A percentile compares a stretch with the other conserved stretches of the same genome.
Evolutionary conservation across 495 filamentous ascomycete genomes (phyloP).

Genomic region (Geopyxis carbonaria): DNA sequence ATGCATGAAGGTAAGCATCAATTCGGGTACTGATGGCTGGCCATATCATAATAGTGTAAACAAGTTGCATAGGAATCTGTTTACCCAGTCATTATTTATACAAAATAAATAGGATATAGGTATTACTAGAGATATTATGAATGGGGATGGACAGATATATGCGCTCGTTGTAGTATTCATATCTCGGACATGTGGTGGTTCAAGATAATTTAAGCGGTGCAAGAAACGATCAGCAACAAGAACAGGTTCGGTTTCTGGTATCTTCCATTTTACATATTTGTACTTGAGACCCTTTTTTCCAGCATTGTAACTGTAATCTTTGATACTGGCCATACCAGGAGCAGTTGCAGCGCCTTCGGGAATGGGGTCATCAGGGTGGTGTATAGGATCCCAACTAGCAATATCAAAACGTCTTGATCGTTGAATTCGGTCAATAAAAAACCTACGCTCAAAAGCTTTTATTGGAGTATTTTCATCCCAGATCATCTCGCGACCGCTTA

Average conservation of each 20-base stretch:
- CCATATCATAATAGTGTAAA: slow-evolving; percentile 52
- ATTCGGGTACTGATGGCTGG: slow-evolving; percentile 71
- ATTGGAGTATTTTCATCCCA: slow-evolving; percentile 40
- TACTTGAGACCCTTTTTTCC: slow-evolving; percentile 15
- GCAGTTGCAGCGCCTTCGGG: slow-evolving; percentile 35
- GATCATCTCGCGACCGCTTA: slow-evolving; percentile 27
- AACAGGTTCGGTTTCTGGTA: slow-evolving; percentile 46
- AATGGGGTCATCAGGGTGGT: slow-evolving; percentile 36
- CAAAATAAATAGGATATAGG: neutral
- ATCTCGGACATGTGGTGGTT: slow-evolving; percentile 39
- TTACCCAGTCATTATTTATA: slow-evolving; percentile 12
- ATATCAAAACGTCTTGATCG: slow-evolving; percentile 44
- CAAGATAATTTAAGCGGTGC: slow-evolving; percentile 66
- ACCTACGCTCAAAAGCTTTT: slow-evolving; percentile 43
- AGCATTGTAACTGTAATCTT: slow-evolving; percentile 39
- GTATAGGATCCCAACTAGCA: slow-evolving; percentile 25
- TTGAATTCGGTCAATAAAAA: slow-evolving; percentile 57
- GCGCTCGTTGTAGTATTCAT: slow-evolving; percentile 26
- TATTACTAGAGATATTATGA: slow-evolving; percentile 62
- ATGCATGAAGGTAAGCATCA: slow-evolving; percentile 63
- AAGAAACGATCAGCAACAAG: slow-evolving; percentile 53
- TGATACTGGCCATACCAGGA: slow-evolving; percentile 41
- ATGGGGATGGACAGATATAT: slow-evolving; percentile 41
- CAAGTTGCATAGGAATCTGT: slow-evolving; percentile 47
- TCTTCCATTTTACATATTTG: slow-evolving; percentile 16